Evolutionary conservation across 208 protist species (phyloP).

Genomic region (Willaertia magna): DNA sequence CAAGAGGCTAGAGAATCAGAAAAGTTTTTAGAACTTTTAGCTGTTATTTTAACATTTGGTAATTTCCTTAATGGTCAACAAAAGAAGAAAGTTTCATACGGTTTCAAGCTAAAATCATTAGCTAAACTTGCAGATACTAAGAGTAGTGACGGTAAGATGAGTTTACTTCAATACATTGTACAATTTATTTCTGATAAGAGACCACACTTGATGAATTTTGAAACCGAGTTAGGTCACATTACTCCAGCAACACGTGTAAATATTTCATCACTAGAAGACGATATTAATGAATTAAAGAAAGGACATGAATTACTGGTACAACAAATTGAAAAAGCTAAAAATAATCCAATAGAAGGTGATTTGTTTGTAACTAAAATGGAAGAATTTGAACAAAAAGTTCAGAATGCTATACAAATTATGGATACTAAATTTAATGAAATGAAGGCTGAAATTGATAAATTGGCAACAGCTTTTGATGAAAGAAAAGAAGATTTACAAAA

Average conservation of each 20-base stretch:
- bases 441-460: background rate
- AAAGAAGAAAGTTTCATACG: conserved; percentile 1
- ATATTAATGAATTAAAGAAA: background rate
- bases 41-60: conserved; percentile 15
- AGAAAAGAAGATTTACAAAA: background rate
- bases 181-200: background rate
- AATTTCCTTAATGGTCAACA: conserved; percentile 22
- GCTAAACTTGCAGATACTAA: background rate
- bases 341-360: background rate
- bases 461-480: background rate
- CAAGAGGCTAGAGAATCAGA: background rate
- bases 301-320: background rate
- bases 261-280: background rate
- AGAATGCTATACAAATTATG: background rate
- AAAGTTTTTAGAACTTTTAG: conserved; percentile 8
- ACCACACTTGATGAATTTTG: background rate
- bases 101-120: conserved; percentile 15
- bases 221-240: background rate
- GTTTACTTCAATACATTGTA: background rate
- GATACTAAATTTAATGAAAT: background rate
- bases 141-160: background rate
- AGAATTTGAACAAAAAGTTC: background rate
- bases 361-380: background rate
- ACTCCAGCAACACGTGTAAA: background rate
- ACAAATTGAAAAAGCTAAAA: background rate